phyloP scores from a whole-genome alignment of 768 basidiomycete species.

The Boletus barrowsii region DNA sequence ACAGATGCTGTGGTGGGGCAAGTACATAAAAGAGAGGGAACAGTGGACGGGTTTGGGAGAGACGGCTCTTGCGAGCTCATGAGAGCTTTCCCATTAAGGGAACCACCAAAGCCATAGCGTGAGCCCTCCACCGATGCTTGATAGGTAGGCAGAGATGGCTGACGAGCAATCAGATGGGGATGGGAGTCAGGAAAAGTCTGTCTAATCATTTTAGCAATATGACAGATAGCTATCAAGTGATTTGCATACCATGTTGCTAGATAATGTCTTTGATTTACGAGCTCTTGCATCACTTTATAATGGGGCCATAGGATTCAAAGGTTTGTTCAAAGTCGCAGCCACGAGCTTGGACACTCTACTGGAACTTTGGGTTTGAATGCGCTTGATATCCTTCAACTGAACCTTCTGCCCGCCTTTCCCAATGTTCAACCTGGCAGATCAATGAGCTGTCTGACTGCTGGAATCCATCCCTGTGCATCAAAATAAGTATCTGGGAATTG shows the following conservation, averaged over 20 bases:
- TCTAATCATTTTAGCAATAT: background rate
- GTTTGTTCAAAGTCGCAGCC: background rate
- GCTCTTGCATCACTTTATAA: background rate
- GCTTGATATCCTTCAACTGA: background rate
- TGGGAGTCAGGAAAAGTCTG: background rate
- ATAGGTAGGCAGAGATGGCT: background rate
- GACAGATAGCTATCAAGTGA: background rate
- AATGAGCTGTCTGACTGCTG: background rate
- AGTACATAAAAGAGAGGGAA: background rate
- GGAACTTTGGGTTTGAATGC: background rate
- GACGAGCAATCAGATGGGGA: background rate
- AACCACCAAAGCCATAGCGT: background rate
- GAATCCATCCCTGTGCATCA: background rate
- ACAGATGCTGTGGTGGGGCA: background rate
- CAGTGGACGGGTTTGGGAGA: background rate
- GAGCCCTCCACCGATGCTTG: background rate
- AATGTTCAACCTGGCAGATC: background rate
- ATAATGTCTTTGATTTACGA: background rate
- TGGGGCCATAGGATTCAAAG: background rate
- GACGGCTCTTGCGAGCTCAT: too few relatives aligned
- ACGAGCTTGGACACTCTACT: background rate
- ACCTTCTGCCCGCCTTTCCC: background rate
- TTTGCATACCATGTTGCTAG: background rate
- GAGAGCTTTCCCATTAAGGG: too few relatives aligned
- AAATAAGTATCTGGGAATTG: background rate